Base-by-base conservation (phyloP, 2,329 filamentous ascomycete genomes). In the Monosporascus sp. region DNA sequence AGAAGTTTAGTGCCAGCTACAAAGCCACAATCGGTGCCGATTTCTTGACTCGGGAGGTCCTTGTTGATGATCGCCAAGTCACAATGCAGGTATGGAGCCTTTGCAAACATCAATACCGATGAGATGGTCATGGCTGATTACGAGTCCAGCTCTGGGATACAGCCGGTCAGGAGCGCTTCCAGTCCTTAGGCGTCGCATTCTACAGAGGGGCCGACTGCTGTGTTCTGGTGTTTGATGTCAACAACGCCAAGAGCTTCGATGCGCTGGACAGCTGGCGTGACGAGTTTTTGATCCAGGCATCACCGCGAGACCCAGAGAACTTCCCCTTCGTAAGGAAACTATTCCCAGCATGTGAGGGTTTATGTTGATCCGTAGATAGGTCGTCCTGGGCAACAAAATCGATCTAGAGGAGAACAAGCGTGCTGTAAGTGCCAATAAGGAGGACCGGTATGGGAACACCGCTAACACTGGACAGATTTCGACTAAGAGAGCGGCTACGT, bases 1-100 rank as follows among this genome's bases (percentile, higher is more conserved):
- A 99, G 79, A 97, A 99, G 74, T 99, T 99, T 80, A 97, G 92
- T 72, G 93, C 92, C 62, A 97, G 92, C 78, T 99, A 99, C 85
- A 99, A 99, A 78, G 94, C 94, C 55, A 99, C 94, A 46, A 99
- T 99, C 71, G 94, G 94, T 62, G 94, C 94, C 71, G 94, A 99
- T 74, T 99, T 99, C 75, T 80, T 99, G 56, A 99, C 94, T 52
- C 95, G 96, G 72, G 94, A 99, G 77, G 94, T 99, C 41, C 79
- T 97, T 60, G 93, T 99, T 51, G 94, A 97, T 74, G 94, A 97
- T 74, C 84, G 93, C 69, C 84, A 97, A 68, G 94, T 99, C 61
- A 99, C 94, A 37, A 97, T 99, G 91, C 94, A 97, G 87, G 89
- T 90, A 80, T 51, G 71, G 51, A 45, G 51, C 34, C 41, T 37